Evolutionary conservation across 371 early-diverging fungal species (phyloP).

Genomic region (Mucor velutinosus): DNA sequence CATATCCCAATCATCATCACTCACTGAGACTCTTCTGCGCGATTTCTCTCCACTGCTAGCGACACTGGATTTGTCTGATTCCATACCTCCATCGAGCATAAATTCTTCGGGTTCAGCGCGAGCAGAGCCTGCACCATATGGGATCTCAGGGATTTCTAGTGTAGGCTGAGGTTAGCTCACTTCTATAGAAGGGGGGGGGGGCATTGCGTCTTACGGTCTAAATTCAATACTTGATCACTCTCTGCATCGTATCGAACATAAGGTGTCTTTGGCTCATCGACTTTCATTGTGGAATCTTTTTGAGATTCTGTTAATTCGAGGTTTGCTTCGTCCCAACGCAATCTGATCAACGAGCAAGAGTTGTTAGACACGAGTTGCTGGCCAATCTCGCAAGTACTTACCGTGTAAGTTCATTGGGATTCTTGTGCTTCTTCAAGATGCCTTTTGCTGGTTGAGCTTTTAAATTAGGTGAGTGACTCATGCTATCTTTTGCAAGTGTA

Average conservation of each 20-base stretch:
- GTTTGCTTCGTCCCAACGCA: conserved; percentile 97
- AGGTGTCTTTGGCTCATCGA: conserved; percentile 97
- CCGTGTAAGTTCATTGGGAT: conserved; percentile 15
- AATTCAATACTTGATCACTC: conserved; percentile 73
- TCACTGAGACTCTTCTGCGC: conserved; percentile 31
- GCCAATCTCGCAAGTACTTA: not conserved
- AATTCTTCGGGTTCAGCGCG: conserved; percentile 45
- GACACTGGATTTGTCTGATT: conserved; percentile 46
- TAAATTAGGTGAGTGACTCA: conserved; percentile 38
- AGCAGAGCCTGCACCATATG: conserved; percentile 9
- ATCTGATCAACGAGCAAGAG: conserved; percentile 23
- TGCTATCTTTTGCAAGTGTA: not conserved
- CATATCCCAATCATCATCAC: conserved; percentile 57
- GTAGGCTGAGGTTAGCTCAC: not conserved
- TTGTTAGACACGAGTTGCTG: not conserved
- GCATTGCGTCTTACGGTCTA: conserved; percentile 37
- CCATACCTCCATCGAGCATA: conserved; percentile 44
- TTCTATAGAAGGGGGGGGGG: not conserved
- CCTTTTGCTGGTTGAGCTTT: conserved; percentile 54
- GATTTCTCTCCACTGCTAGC: conserved; percentile 33
- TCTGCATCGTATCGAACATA: conserved; percentile 85
- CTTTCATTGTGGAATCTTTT: conserved; percentile 94
- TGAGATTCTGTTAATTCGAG: conserved; percentile 87
- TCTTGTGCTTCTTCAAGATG: conserved; percentile 49
- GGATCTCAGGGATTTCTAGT: conserved; percentile 16